phyloP scores from a whole-genome alignment of 257 asterid genomes.

The Gynochthodes officinalis region DNA sequence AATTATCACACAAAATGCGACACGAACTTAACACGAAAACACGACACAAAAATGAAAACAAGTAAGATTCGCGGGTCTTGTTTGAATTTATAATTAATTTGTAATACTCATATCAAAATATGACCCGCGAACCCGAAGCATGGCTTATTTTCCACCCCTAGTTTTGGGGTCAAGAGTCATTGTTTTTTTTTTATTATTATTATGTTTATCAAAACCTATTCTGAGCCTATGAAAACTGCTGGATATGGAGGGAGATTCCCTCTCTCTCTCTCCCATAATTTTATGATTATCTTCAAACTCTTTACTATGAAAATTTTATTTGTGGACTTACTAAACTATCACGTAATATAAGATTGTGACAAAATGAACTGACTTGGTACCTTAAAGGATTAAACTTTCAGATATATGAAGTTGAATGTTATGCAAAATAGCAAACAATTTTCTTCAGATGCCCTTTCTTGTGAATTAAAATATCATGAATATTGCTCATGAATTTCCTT shows the following conservation, averaged over 20 bases:
- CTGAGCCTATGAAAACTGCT: neutral
- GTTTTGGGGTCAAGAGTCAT: neutral
- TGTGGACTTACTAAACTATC: neutral
- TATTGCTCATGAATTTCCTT: neutral
- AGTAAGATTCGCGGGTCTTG: too few species aligned
- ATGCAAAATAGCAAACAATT: neutral
- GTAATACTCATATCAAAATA: too few species aligned
- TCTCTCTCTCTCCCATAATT: neutral
- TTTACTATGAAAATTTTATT: neutral
- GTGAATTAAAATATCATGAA: neutral
- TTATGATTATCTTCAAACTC: neutral
- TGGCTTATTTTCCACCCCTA: too few species aligned
- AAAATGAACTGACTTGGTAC: neutral
- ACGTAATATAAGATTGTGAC: neutral
- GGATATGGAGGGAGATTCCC: neutral
- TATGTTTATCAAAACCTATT: neutral
- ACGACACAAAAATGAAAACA: too few species aligned
- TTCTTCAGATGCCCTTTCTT: neutral
- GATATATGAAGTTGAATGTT: neutral
- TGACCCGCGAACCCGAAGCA: too few species aligned
- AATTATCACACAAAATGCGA: too few species aligned
- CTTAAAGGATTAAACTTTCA: neutral
- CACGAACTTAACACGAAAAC: too few species aligned
- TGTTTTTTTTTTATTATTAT: neutral
- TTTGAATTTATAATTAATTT: too few species aligned